These are phyloP conservation scores for Porodaedalea pini DNA, from an alignment of 1,284 basidiomycete species.

Conservation along the genomic window DNA sequence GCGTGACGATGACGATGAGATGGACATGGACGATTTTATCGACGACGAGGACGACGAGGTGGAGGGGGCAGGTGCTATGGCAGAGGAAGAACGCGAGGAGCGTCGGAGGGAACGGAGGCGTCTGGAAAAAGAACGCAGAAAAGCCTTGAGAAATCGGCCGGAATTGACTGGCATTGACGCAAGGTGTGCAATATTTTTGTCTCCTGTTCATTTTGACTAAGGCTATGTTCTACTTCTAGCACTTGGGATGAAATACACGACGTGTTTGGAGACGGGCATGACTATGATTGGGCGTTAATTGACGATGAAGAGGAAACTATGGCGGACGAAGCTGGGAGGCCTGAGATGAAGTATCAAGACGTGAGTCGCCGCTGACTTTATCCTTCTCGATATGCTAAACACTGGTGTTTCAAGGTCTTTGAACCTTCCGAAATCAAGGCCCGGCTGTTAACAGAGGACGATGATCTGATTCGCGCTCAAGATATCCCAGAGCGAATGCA, in stretches of 20 bases:
- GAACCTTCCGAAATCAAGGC: conserved; percentile 96
- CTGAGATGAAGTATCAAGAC: conserved; percentile 86
- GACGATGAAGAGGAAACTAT: conserved; percentile 67
- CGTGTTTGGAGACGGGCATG: conserved; percentile 95
- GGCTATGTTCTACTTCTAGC: conserved; percentile 44
- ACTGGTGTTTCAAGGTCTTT: conserved; percentile 67
- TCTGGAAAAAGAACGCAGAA: conserved; percentile 61
- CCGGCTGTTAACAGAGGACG: conserved; percentile 89
- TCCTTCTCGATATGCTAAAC: conserved; percentile 15
- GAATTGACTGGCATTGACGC: conserved; percentile 86
- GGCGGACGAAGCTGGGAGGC: conserved; percentile 60
- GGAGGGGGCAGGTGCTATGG: conserved; percentile 62
- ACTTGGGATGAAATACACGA: conserved; percentile 97
- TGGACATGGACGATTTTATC: conserved; percentile 83
- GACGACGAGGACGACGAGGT: conserved; percentile 88
- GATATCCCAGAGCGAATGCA: conserved; percentile 98
- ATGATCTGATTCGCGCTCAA: conserved; percentile 86
- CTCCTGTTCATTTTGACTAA: not conserved
- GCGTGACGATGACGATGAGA: conserved; percentile 66
- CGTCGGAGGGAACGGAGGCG: conserved; percentile 64
- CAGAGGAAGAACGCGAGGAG: conserved; percentile 71
- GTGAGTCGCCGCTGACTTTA: conserved; percentile 45
- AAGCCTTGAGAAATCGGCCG: conserved; percentile 61
- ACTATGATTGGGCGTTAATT: conserved; percentile 92
- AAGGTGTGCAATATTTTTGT: conserved; percentile 47